phyloP scores from a whole-genome alignment of 805 yeast genomes.

The Myxozyma melibiosi region DNA sequence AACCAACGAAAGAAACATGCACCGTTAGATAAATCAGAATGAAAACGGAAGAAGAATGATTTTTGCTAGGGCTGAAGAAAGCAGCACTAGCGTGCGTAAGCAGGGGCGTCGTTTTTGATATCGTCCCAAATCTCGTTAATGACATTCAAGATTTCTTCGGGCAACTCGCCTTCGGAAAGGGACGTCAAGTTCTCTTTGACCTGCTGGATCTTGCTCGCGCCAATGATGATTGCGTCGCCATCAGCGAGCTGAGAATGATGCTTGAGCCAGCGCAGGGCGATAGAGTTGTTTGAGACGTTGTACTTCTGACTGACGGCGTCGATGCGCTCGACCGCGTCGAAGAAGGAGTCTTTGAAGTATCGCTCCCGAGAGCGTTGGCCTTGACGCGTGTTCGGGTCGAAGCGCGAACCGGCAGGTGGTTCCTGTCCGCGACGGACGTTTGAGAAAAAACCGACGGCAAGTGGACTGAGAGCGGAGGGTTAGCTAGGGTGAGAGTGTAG shows the following conservation, averaged over 20 bases:
- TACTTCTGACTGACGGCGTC: conserved; percentile 9
- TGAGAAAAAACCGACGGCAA: conserved; percentile 29
- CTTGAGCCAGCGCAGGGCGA: conserved; percentile 29
- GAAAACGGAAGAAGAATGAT: neutral
- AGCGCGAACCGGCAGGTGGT: conserved; percentile 21
- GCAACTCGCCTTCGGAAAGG: conserved; percentile 37
- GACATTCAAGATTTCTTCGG: conserved; percentile 32
- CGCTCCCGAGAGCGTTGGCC: conserved; percentile 25
- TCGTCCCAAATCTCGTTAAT: conserved; percentile 37
- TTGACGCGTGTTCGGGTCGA: conserved; percentile 18
- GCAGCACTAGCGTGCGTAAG: conserved; percentile 7
- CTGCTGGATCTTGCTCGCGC: conserved; percentile 25
- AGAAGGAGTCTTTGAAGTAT: conserved; percentile 28
- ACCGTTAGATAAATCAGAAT: neutral
- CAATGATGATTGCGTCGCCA: conserved; percentile 31
- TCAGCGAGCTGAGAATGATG: conserved; percentile 26
- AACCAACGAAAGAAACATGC: neutral
- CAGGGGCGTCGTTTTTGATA: conserved; percentile 34
- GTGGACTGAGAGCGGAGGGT: conserved; percentile 15
- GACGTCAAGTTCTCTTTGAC: conserved; percentile 23
- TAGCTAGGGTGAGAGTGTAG: neutral
- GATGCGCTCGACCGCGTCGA: conserved; percentile 27
- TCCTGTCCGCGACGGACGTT: conserved; percentile 28
- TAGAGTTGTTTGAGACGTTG: conserved; percentile 21
- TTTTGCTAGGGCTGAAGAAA: neutral